A percentile compares a stretch with the other conserved stretches of the same genome.
These are phyloP conservation scores for Saccharomycopsis oosterbeekiorum DNA, from an alignment of 805 yeast species.

Conservation along the genomic window DNA sequence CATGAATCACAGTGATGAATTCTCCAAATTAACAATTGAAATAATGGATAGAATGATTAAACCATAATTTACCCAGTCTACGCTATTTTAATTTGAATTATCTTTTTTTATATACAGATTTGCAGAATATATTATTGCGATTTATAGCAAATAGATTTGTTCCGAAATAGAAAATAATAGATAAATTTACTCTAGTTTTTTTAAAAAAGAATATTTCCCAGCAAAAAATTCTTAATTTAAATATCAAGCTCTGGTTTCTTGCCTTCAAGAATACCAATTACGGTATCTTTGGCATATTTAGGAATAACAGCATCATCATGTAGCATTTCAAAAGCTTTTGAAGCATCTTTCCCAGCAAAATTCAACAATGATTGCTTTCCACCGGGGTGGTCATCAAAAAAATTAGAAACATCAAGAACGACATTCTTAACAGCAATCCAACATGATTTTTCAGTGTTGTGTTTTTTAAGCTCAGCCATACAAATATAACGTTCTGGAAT, in stretches of 20 bases:
- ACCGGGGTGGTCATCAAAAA: conserved; percentile 45
- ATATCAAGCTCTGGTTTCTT: conserved; percentile 16
- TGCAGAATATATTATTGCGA: too few relatives aligned
- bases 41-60: background rate
- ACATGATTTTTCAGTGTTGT: conserved; percentile 37
- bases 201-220: background rate
- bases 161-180: too few relatives aligned
- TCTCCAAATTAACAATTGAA: conserved; percentile 9
- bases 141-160: background rate
- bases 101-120: too few relatives aligned
- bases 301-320: conserved; percentile 48
- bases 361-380: conserved; percentile 45
- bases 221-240: background rate
- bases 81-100: background rate
- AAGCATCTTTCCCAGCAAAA: conserved; percentile 40
- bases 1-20: conserved; percentile 9
- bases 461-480: conserved; percentile 37
- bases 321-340: conserved; percentile 41
- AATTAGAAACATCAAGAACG: conserved; percentile 38
- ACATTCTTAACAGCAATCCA: conserved; percentile 47
- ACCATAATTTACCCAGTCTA: background rate
- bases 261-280: conserved; percentile 44
- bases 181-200: too few relatives aligned
- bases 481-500: conserved; percentile 42
- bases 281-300: conserved; percentile 37